phyloP scores from a whole-genome alignment of 345 rosid species.

The Pseudoturritis turrita region DNA sequence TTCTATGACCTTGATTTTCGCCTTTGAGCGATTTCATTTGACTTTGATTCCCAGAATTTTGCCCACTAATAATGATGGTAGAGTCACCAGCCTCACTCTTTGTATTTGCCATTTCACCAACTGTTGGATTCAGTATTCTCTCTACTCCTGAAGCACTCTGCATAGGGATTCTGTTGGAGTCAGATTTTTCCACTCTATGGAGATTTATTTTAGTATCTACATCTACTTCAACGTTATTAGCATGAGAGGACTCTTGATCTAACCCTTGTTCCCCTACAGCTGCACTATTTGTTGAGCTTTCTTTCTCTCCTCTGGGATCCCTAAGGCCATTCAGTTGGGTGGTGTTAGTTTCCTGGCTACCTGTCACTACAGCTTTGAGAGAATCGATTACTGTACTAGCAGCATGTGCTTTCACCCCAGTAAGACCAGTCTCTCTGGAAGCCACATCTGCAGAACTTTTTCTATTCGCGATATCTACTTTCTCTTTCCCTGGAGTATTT shows the following conservation, averaged over 20 bases:
- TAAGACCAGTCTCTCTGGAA: slow-evolving; percentile 36
- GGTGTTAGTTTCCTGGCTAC: slow-evolving; percentile 37
- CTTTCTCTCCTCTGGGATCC: slow-evolving; percentile 37
- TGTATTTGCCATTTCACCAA: slow-evolving; percentile 40
- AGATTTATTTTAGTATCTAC: slow-evolving; percentile 48
- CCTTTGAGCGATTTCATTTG: neutral
- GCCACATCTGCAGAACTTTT: slow-evolving; percentile 29
- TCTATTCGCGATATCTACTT: slow-evolving; percentile 33
- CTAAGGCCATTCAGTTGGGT: slow-evolving; percentile 37
- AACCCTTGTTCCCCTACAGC: slow-evolving; percentile 40
- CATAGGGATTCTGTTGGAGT: slow-evolving; percentile 29
- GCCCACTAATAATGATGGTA: slow-evolving; percentile 26
- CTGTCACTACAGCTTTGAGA: slow-evolving; percentile 30
- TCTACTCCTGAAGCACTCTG: slow-evolving; percentile 38
- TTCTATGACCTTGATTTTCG: slow-evolving; percentile 18
- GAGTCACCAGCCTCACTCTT: slow-evolving; percentile 34
- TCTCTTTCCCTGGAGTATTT: slow-evolving; percentile 33
- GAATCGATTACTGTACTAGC: slow-evolving; percentile 31
- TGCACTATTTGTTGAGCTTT: slow-evolving; percentile 28
- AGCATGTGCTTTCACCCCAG: slow-evolving; percentile 37
- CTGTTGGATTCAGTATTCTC: slow-evolving; percentile 31
- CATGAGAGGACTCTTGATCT: slow-evolving; percentile 62
- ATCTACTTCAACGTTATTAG: slow-evolving; percentile 35
- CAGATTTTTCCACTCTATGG: slow-evolving; percentile 36
- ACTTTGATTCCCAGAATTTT: slow-evolving; percentile 5